These are phyloP conservation scores for Lichenothelia convexa DNA, from an alignment of 495 filamentous ascomycete species.

Conservation along the genomic window DNA sequence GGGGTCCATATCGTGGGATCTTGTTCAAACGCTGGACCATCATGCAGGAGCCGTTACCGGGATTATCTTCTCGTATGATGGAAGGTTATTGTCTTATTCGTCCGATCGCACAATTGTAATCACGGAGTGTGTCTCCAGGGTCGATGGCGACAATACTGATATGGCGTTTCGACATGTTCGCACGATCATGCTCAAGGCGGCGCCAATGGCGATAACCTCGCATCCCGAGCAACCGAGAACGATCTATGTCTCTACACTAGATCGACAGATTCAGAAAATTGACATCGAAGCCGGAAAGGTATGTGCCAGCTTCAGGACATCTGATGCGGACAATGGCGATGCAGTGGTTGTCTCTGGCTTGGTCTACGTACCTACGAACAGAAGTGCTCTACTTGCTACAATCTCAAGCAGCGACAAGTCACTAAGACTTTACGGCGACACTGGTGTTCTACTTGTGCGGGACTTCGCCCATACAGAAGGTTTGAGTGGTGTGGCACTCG, in stretches of 20 bases:
- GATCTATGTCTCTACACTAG: slow-evolving; percentile 60
- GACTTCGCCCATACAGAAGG: slow-evolving; percentile 92
- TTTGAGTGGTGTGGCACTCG: slow-evolving; percentile 61
- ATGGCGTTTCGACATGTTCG: slow-evolving; percentile 58
- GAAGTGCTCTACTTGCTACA: slow-evolving; percentile 47
- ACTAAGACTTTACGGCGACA: slow-evolving; percentile 70
- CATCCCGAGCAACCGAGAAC: slow-evolving; percentile 35
- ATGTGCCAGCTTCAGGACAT: slow-evolving; percentile 56
- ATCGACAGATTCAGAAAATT: slow-evolving; percentile 62
- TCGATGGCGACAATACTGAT: slow-evolving; percentile 42
- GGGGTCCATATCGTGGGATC: slow-evolving; percentile 30
- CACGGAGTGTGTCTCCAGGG: slow-evolving; percentile 52
- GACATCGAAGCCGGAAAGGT: slow-evolving; percentile 55
- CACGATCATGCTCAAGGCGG: slow-evolving; percentile 65
- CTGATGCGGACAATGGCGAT: slow-evolving; percentile 59
- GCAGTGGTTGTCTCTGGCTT: slow-evolving; percentile 68
- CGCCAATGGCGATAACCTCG: slow-evolving; percentile 54
- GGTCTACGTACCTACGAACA: slow-evolving; percentile 22
- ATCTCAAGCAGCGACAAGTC: slow-evolving; percentile 91
- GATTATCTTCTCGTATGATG: slow-evolving; percentile 42
- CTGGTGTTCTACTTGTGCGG: slow-evolving; percentile 57
- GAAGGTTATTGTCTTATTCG: slow-evolving; percentile 66
- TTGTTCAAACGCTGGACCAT: slow-evolving; percentile 62
- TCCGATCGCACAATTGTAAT: slow-evolving; percentile 71
- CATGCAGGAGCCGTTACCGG: slow-evolving; percentile 53